Evolutionary conservation across 2,329 filamentous ascomycete species (phyloP).

Genomic region (Septoria petroselini): DNA sequence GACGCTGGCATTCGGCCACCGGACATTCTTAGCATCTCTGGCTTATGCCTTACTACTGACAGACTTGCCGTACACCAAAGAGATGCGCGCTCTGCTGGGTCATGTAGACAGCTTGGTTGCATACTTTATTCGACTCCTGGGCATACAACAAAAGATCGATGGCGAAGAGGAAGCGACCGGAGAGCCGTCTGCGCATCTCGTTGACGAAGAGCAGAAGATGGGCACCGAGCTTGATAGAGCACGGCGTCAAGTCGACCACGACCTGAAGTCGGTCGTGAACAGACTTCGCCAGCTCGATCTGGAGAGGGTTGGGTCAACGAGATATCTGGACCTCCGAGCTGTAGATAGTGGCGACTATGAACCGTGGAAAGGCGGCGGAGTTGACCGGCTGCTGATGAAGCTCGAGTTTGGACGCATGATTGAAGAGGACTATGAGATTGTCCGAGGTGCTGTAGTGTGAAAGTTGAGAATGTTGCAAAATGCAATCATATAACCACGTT

Average conservation of each 20-base stretch:
- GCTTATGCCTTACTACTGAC: constrained; percentile 65
- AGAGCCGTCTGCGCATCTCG: constrained; percentile 56
- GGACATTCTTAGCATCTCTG: constrained; percentile 69
- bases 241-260: constrained; percentile 62
- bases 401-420: constrained; percentile 59
- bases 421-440: constrained; percentile 10
- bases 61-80: constrained; percentile 59
- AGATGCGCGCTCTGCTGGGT: constrained; percentile 64
- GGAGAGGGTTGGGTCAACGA: constrained; percentile 39
- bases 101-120: constrained; percentile 80
- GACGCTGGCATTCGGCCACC: constrained; percentile 75
- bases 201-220: constrained; percentile 68
- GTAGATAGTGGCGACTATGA: constrained; percentile 52
- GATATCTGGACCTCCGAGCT: constrained; percentile 27
- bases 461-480: too few relatives aligned
- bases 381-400: constrained; percentile 88
- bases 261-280: constrained; percentile 61
- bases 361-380: constrained; percentile 66
- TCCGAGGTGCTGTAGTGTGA: not conserved
- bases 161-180: constrained; percentile 79
- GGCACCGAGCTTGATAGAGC: constrained; percentile 62
- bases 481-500: too few relatives aligned
- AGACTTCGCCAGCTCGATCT: constrained; percentile 60
- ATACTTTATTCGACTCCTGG: constrained; percentile 70
- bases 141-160: constrained; percentile 73